Conservation (phyloP, 805 yeast species). For the Cyberlindnera xylosilytica region DNA sequence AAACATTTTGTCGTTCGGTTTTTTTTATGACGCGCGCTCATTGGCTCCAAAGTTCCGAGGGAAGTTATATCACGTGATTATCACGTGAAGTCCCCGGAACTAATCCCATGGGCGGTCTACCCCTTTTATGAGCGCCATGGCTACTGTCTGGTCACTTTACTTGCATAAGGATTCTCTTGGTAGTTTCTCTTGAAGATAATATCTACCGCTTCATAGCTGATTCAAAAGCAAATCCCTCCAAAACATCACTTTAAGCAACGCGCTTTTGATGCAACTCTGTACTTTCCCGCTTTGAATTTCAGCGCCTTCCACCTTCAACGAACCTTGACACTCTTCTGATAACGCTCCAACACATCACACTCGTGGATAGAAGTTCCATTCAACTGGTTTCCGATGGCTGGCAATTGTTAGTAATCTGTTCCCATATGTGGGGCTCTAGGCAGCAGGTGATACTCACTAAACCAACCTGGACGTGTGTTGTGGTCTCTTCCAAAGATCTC, state of each 20-base stretch:
- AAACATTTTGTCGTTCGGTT: conserved; percentile 13
- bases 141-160: too few species aligned
- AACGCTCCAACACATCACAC: conserved; percentile 42
- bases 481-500: conserved; percentile 90
- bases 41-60: conserved; percentile 8
- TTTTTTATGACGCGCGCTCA: conserved; percentile 16
- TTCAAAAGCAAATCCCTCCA: too few species aligned
- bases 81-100: too few species aligned
- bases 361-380: conserved; percentile 58
- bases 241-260: too few species aligned
- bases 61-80: conserved; percentile 4
- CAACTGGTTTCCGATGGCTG: conserved; percentile 72
- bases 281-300: conserved; percentile 1
- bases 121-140: too few species aligned
- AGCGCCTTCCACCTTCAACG: neutral
- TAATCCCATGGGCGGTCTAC: too few species aligned
- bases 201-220: too few species aligned
- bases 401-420: neutral
- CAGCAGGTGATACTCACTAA: conserved; percentile 32
- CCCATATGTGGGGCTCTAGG: neutral
- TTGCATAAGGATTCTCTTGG: too few species aligned
- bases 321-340: neutral
- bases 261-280: conserved; percentile 9
- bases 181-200: too few species aligned
- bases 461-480: conserved; percentile 87